Conservation (phyloP, 805 yeast species). For the Yamadazyma kitorensis region DNA sequence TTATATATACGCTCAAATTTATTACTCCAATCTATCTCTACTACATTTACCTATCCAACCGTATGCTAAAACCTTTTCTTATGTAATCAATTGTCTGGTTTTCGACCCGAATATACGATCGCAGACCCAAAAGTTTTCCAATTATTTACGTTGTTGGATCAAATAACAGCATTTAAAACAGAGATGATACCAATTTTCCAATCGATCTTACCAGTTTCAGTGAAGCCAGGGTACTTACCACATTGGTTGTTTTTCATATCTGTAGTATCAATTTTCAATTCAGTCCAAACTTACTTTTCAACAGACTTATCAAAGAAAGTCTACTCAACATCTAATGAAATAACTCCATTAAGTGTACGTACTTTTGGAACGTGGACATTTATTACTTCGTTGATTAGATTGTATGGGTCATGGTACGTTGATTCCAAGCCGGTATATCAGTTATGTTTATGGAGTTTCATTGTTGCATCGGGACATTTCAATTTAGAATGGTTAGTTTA, state of each 20-base stretch:
- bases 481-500: slow-evolving; percentile 76
- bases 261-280: slow-evolving; percentile 87
- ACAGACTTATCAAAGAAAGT: slow-evolving; percentile 77
- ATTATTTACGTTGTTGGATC: too few relatives aligned
- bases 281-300: slow-evolving; percentile 78
- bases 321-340: slow-evolving; percentile 42
- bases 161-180: too few relatives aligned
- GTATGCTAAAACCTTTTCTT: too few relatives aligned
- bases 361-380: slow-evolving; percentile 99
- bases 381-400: slow-evolving; percentile 77
- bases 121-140: too few relatives aligned
- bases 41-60: too few relatives aligned
- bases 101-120: too few relatives aligned
- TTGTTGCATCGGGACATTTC: slow-evolving; percentile 83
- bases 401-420: slow-evolving; percentile 81
- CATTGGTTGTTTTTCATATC: slow-evolving; percentile 54
- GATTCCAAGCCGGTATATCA: slow-evolving; percentile 69
- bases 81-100: too few relatives aligned
- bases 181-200: slow-evolving; percentile 1
- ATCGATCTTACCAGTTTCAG: slow-evolving; percentile 10
- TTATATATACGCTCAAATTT: too few relatives aligned
- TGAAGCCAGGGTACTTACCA: slow-evolving; percentile 30
- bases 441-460: slow-evolving; percentile 74
- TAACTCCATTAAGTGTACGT: slow-evolving; percentile 72
- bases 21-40: too few relatives aligned